Percentiles rank a stretch among this genome's conserved stretches.
These are phyloP conservation scores for Exophiala oligosperma DNA, from an alignment of 2,329 filamentous ascomycete genomes.

Conservation along the genomic window DNA sequence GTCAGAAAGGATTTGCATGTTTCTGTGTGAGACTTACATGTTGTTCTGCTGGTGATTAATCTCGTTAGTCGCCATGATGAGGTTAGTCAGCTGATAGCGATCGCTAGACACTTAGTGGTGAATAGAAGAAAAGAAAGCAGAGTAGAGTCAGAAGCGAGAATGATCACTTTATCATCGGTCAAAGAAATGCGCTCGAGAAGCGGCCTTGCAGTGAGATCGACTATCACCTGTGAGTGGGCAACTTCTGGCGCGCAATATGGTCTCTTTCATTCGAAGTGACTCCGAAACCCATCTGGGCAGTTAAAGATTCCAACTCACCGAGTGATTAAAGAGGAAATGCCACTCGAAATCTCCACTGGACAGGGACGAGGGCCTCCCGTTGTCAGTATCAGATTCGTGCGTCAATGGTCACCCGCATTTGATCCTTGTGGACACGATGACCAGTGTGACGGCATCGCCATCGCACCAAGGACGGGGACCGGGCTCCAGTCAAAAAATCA, in stretches of 20 bases:
- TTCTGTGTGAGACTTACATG: neutral
- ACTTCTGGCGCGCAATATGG: neutral
- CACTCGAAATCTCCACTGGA: neutral
- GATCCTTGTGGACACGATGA: neutral
- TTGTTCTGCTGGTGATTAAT: neutral
- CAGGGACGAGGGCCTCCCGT: neutral
- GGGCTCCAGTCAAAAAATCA: neutral
- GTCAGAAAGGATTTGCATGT: neutral
- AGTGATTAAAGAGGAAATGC: neutral
- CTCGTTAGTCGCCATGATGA: neutral
- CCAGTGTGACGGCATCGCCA: neutral
- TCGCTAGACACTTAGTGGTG: neutral
- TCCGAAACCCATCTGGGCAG: neutral
- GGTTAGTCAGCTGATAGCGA: neutral
- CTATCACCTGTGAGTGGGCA: neutral
- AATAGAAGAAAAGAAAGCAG: neutral
- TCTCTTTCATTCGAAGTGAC: neutral
- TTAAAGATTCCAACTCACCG: neutral
- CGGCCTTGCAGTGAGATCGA: neutral
- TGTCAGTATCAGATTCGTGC: neutral
- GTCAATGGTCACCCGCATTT: neutral
- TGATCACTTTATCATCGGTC: neutral
- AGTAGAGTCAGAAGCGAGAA: neutral
- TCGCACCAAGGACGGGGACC: neutral
- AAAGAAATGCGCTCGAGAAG: neutral